Evolutionary conservation across 352 stramenopile species (phyloP).

Genomic region (Phytophthora colocasiae): DNA sequence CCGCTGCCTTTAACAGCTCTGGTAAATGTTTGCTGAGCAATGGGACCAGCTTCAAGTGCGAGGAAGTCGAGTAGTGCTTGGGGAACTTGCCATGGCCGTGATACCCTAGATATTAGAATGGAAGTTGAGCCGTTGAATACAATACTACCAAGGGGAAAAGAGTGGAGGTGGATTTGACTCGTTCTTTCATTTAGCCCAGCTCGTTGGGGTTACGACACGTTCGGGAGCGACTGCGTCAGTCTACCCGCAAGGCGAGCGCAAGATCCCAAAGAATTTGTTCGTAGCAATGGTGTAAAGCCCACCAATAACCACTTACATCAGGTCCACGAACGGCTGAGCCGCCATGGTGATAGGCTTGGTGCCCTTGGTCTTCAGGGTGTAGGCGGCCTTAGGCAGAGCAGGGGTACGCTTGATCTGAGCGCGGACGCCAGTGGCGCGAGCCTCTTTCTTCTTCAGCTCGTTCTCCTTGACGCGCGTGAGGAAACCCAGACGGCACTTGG

Average conservation of each 20-base stretch:
- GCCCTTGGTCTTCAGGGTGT: slow-evolving; percentile 94
- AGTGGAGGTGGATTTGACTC: slow-evolving; percentile 42
- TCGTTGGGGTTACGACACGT: slow-evolving; percentile 37
- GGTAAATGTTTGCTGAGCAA: slow-evolving; percentile 18
- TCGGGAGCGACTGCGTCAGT: neutral
- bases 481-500: slow-evolving; percentile 99
- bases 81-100: too few species aligned
- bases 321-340: slow-evolving; percentile 98
- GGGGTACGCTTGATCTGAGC: slow-evolving; percentile 96
- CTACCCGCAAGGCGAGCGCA: slow-evolving; percentile 15
- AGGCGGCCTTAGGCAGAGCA: slow-evolving; percentile 95
- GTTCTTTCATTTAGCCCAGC: slow-evolving; percentile 51
- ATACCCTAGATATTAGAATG: too few species aligned
- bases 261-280: slow-evolving; percentile 26
- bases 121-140: too few species aligned
- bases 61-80: slow-evolving; percentile 3
- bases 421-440: slow-evolving; percentile 89
- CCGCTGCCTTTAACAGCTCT: slow-evolving; percentile 18
- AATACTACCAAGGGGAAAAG: slow-evolving; percentile 11
- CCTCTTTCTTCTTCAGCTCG: slow-evolving; percentile 98
- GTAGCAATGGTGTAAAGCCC: slow-evolving; percentile 19
- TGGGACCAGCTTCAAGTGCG: slow-evolving; percentile 15
- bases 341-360: slow-evolving; percentile 96
- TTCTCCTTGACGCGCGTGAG: slow-evolving; percentile 98
- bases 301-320: slow-evolving; percentile 92